These are phyloP conservation scores for Camellia lanceoleosa DNA, from an alignment of 148 eudicot species.

Conservation along the genomic window DNA sequence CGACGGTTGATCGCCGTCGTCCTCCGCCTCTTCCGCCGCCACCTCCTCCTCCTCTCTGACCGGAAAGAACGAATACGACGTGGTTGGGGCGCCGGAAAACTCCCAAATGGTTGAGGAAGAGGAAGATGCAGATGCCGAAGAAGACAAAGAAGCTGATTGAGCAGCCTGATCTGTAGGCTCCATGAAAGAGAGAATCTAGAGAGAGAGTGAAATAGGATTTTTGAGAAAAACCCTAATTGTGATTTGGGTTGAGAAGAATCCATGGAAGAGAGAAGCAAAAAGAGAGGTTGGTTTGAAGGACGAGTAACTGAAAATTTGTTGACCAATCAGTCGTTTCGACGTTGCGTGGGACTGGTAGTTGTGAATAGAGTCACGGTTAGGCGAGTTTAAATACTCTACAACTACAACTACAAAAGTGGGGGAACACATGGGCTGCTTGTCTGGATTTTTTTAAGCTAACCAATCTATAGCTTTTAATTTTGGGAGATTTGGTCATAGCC, in stretches of 20 bases:
- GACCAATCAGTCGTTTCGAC: constrained; percentile 8
- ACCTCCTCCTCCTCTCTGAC: constrained; percentile 14
- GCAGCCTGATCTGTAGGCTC: neutral
- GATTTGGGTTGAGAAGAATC: neutral
- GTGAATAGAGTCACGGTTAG: neutral
- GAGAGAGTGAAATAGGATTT: neutral
- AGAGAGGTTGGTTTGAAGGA: no score
- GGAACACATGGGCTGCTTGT: no score
- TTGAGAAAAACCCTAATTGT: neutral
- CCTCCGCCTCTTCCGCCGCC: constrained; percentile 8
- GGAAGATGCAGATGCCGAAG: neutral
- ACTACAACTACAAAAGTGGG: no score
- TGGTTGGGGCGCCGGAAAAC: neutral
- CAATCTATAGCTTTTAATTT: no score
- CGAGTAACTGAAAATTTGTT: neutral
- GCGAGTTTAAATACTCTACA: neutral
- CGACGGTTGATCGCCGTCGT: no score
- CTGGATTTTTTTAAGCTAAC: no score
- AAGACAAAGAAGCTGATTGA: neutral
- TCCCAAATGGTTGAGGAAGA: neutral
- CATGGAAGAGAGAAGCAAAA: constrained; percentile 6
- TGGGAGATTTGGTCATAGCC: no score
- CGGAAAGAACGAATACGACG: neutral
- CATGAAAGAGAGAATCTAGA: neutral
- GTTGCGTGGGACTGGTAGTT: constrained; percentile 3